Base-by-base conservation (phyloP, 208 protist species). In the Leishmania tropica region DNA sequence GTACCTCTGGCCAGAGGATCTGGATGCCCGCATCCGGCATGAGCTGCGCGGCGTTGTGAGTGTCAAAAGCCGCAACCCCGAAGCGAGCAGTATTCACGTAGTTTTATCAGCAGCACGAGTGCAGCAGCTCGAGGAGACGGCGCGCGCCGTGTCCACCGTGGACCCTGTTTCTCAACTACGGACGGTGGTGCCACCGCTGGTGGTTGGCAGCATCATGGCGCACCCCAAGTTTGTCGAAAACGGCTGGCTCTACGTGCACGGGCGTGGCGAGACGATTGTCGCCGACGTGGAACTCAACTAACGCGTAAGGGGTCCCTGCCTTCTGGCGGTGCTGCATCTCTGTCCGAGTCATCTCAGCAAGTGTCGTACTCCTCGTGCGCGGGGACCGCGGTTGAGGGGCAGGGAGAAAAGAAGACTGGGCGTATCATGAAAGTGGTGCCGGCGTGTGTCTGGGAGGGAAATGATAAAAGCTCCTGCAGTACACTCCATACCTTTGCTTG, bases 11-110 rank as follows among this genome's bases (percentile, higher is more conserved):
- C 89, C 89, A 5, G 17, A 37, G 15, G 86, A 81, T 17, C 74
- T 92, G 35, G 89, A 92, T 53, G 37, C 47, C 6, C 80, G 70
- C 58, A 90, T 96, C 54, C 77, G 71, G 51, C 89, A 96, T 78
- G 84, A 88, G 40, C 71, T 94, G 70, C 83, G 83, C 53, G 87
- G 78, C 3, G 40, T 73, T 24, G 76, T 80, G 24, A 56, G 75
- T 47, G 17, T 35, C 58, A 79, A 51, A 42, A 80, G 76, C 47
- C 31, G 72, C 67, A 31, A n/a, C 21, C n/a, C 48, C 31, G 42
- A 56, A 45, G 47, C 40, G 37, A 35, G 37, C 54, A 74, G 74
- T 71, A 40, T 48, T n/a, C 78, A 86, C 48, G 47, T 86, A 2
- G 45, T 54, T 2, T 76, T 86, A 4, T 86, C 78, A 17, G 72